Evolutionary conservation across 768 basidiomycete species (phyloP), one percentile per base, ranked within the genome.

Genomic region (Boletus sp.): DNA sequence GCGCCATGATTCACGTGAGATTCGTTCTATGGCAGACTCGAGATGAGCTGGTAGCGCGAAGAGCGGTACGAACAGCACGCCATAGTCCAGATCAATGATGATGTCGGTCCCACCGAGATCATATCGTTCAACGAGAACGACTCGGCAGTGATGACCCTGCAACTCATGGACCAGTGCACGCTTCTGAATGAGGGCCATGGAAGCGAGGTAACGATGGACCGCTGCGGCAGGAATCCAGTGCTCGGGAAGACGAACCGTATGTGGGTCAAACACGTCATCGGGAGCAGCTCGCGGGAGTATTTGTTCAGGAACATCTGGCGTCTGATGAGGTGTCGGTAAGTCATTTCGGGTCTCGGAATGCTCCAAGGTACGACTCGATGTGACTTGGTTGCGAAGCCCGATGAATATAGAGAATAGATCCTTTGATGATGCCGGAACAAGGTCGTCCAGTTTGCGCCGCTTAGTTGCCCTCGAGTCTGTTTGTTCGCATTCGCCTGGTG

Each of bases 101-200:
- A 93, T 73, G 66, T 92, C 87, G 10, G 77, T 80, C 30, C 82
- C 85, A 50, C 71, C 76, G 3, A 91, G 77, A 49, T 72, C 69
- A 12, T 82, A 80, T 35, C 90, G 82, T 65, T 92, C 91, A 4
- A 85, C 77, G 12, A 92, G 77, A 30, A 81, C 77, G 24, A 90
- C 73, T 11, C 71, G 70, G 58, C 79, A 83, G 12, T 72, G 64
- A 14, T 62, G 65, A 11, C 77, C 75, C 17, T 75, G 72, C 28
- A 92, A 76, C 11, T 75, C 70, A 4, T 77, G 79, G 40, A 86
- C 78, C 3, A 92, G 73, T 18, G 76, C 77, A 50, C 82, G 85
- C 60, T 85, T 86, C 67, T 91, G 90, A 7, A 92, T 76, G 18
- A 90, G 60, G 30, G 83, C 76, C 58, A 91, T 67, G 30, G 88